These are phyloP conservation scores for Chytriomyces confervae DNA, from an alignment of 192 early-diverging fungal species.

Conservation along the genomic window DNA sequence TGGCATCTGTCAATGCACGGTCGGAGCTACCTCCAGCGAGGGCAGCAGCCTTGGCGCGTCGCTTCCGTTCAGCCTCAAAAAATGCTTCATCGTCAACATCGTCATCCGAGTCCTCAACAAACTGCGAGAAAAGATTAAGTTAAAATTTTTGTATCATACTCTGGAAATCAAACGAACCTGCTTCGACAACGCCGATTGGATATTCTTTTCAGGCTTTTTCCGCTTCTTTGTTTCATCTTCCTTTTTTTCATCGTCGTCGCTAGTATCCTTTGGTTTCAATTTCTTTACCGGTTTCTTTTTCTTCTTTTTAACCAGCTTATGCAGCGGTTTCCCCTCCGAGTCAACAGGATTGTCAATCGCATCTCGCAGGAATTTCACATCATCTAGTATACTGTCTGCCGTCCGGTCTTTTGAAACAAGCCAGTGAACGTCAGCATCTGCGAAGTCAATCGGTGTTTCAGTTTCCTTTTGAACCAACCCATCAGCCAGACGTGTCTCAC, in stretches of 20 bases:
- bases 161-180: constrained; percentile 7
- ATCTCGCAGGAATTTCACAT: constrained; percentile 45
- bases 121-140: constrained; percentile 22
- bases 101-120: constrained; percentile 60
- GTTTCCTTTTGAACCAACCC: too few relatives aligned
- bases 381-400: constrained; percentile 43
- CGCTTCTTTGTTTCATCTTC: constrained; percentile 31
- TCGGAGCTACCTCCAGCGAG: neutral
- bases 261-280: neutral
- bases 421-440: constrained; percentile 46
- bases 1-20: neutral
- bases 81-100: constrained; percentile 48
- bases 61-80: constrained; percentile 44
- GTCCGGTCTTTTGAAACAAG: constrained; percentile 21
- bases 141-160: neutral
- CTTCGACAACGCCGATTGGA: constrained; percentile 2
- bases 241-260: constrained; percentile 32
- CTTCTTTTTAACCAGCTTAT: constrained; percentile 22
- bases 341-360: constrained; percentile 35
- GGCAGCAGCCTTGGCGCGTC: neutral
- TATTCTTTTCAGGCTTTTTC: constrained; percentile 16
- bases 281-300: constrained; percentile 11
- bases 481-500: constrained; percentile 5
- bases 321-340: constrained; percentile 9
- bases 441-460: neutral